These are phyloP conservation scores for Apocynum venetum DNA, from an alignment of 257 asterid genomes.

Conservation along the genomic window DNA sequence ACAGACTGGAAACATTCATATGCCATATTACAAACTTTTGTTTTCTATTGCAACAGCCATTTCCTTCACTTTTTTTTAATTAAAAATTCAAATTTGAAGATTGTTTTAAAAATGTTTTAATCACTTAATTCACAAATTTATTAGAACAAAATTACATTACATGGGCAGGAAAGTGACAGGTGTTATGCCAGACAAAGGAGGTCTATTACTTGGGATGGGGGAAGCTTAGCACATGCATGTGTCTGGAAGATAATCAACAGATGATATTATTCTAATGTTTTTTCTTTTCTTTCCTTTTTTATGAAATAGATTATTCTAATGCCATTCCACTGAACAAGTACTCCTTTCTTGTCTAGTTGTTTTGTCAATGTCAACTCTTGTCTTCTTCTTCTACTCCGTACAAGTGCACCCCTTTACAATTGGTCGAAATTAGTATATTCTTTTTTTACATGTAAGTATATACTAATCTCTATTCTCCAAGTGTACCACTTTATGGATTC, in stretches of 20 bases:
- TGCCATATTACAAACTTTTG: conserved; percentile 16
- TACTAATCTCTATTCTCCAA: too few species aligned
- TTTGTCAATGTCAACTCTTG: not conserved
- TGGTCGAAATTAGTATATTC: too few species aligned
- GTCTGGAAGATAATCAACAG: conserved; percentile 35
- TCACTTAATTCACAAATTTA: too few species aligned
- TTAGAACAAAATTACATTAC: too few species aligned
- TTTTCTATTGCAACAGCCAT: conserved; percentile 8
- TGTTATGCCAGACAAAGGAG: conserved; percentile 18
- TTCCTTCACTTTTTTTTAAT: not conserved
- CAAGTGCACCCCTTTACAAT: not conserved
- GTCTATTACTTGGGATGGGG: conserved; percentile 31
- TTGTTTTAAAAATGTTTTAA: too few species aligned
- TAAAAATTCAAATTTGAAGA: too few species aligned
- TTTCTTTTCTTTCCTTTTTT: not conserved
- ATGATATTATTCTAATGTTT: not conserved
- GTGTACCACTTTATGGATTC: too few species aligned
- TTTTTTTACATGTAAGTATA: too few species aligned
- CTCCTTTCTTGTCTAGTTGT: not conserved
- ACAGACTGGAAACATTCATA: conserved; percentile 54
- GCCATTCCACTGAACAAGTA: too few species aligned
- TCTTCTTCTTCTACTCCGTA: not conserved
- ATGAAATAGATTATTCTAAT: too few species aligned
- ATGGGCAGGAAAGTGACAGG: not conserved
- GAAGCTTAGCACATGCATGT: conserved; percentile 39